Base-by-base conservation (phyloP, 2,329 filamentous ascomycete species). In the Phialophora tarda region DNA sequence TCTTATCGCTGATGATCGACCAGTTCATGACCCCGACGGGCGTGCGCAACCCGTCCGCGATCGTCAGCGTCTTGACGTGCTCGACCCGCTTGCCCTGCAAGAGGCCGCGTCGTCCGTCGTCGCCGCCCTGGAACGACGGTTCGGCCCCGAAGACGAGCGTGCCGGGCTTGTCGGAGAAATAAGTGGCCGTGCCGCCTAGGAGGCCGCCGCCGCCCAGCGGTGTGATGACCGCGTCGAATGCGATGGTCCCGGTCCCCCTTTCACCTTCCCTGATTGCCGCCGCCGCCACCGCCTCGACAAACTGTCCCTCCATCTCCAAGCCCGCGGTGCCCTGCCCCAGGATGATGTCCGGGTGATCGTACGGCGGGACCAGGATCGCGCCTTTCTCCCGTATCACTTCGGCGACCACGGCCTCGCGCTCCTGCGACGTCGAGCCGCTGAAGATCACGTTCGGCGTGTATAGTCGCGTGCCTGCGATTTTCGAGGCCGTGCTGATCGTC, bases 301-400 rank as follows among this genome's bases (percentile, higher is more conserved):
- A 91, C 75, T 98, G 93, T 67, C 85, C 81, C 75, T 93, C 89
- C 38, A 97, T 78, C 78, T 99, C 95, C 4, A 97, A 77, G 0
- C 88, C 93, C 68, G 91, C 83, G 0, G 94, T 98, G n/a, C 94
- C 95, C 81, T 97, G 93, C 0, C 95, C 94, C 0, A 97, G 86
- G 63, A 98, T 90, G 71, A 97, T 93, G 77, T 97, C 88, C 2
- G 91, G 90, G 78, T 98, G 91, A 77, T 98, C 92, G 76, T 97
- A 97, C 0, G 95, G 93, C 62, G 93, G 93, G 4, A 99, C 85
- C 10, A 97, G 82, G 0, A 89, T 87, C 0, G 92, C 93, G 48
- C 90, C 89, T 0, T 91, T 96, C 66, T 88, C 80, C 30, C 81
- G 80, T 1, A 92, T 84, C 5, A 97, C 87, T 3, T 87, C 80